Percentiles rank a stretch among this genome's conserved stretches.
Conservation (phyloP, 768 basidiomycete genomes). For the Trametes villosa region DNA sequence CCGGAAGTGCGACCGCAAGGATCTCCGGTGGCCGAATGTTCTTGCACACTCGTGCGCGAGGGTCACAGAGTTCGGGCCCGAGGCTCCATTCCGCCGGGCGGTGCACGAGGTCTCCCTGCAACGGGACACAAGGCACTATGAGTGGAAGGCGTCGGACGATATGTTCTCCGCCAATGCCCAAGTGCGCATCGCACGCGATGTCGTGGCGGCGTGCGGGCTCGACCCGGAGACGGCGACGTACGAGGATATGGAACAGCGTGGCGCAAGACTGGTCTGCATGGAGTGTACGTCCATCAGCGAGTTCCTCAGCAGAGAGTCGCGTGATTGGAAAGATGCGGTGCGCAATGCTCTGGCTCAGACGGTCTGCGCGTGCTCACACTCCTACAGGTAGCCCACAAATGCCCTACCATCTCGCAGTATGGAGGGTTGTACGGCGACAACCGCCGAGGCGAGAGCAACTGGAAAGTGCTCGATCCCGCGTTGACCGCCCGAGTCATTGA, state of each 20-base stretch:
- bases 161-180: not conserved
- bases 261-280: not conserved
- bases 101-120: too few relatives aligned
- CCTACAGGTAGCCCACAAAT: not conserved
- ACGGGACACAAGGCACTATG: not conserved
- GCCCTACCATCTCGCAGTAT: not conserved
- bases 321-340: constrained; percentile 6
- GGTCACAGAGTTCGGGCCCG: too few relatives aligned
- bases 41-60: constrained; percentile 6
- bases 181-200: not conserved
- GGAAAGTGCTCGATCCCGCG: not conserved
- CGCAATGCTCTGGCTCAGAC: not conserved
- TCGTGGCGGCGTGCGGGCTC: constrained; percentile 1
- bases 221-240: constrained; percentile 8
- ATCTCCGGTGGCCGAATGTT: not conserved
- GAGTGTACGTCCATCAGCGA: not conserved
- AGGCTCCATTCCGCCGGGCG: not conserved
- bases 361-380: not conserved
- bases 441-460: not conserved
- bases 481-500: not conserved
- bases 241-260: constrained; percentile 8
- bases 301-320: not conserved
- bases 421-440: not conserved
- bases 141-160: not conserved
- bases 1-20: not conserved